Evolutionary conservation across 345 rosid genomes (phyloP).

Genomic region (Bretschneidera sinensis): DNA sequence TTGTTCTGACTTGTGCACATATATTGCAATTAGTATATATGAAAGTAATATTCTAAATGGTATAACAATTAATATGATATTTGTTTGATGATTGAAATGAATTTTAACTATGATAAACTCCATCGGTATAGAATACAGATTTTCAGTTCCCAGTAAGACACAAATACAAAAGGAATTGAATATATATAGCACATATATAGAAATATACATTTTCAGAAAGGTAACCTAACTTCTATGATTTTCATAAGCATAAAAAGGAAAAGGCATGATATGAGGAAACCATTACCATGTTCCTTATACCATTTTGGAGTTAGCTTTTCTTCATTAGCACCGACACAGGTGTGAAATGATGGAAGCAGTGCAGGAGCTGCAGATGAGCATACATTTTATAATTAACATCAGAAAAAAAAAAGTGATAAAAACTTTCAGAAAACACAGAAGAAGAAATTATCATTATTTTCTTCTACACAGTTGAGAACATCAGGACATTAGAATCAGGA

Average conservation of each 20-base stretch:
- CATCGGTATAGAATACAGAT: background rate
- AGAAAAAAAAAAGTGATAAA: background rate
- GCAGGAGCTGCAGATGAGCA: conserved; percentile 64
- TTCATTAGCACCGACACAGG: conserved; percentile 91
- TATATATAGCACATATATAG: background rate
- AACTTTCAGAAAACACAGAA: background rate
- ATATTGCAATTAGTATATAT: too few relatives aligned
- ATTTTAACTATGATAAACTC: too few relatives aligned
- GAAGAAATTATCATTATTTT: conserved; percentile 1
- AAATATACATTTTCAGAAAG: background rate
- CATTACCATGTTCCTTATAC: conserved; percentile 88
- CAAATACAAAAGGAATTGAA: background rate
- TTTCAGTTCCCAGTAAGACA: background rate
- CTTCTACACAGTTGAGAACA: background rate
- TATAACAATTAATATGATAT: too few relatives aligned
- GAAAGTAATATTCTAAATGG: too few relatives aligned
- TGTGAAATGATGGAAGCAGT: conserved; percentile 94
- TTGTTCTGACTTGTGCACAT: too few relatives aligned
- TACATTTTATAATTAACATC: conserved; percentile 7
- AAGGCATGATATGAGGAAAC: background rate
- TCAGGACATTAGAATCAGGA: background rate
- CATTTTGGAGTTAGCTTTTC: conserved; percentile 85
- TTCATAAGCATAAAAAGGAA: background rate
- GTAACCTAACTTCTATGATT: background rate
- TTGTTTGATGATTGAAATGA: background rate